Evolutionary conservation across 768 basidiomycete genomes (phyloP), one percentile per base, ranked within the genome.

Genomic region (Suillus subalutaceus): DNA sequence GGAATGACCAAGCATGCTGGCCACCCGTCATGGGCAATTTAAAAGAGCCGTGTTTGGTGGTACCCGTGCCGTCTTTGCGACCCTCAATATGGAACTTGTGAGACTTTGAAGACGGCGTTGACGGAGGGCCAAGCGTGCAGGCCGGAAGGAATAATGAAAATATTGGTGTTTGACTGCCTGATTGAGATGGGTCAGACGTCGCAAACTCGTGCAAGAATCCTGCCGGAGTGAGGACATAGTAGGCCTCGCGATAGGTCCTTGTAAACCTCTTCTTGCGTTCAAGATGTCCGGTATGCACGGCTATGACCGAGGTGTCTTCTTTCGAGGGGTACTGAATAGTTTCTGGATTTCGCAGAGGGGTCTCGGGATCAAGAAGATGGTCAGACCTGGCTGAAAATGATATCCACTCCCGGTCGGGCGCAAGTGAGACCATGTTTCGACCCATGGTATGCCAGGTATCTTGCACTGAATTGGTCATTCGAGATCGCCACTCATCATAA

Each of bases 31-130:
- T 86, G 67, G 32, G 78, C 68, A 60, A 73, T 72, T 67, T 85
- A 73, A 71, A 88, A 73, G 84, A 82, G n/a, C 89, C 88, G 0
- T 82, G 78, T 70, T 88, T 87, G 1, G 83, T 84, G 18, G 86
- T 84, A 2, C 92, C 94, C 7, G 81, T 85, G 0, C 93, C 94
- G 69, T 96, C 90, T 77, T 91, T 94, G 69, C 90, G 82, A 10
- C 91, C 92, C 78, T 99, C 97, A 72, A 99, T 94, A 79, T 97
- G 95, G 86, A 99, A 99, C 79, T 97, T 98, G 84, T 99, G 92
- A 20, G 88, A 88, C 65, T 86, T 86, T 4, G 90, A 85, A n/a
- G 77, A 78, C 1, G 85, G 77, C 3, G 87, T 72, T 2, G 91
- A 90, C 3, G 97, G 93, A 2, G 97, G 97, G 40, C 97, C 97